Conservation (phyloP, 2,329 filamentous ascomycete species). For the Paraphaeosphaeria minitans region DNA sequence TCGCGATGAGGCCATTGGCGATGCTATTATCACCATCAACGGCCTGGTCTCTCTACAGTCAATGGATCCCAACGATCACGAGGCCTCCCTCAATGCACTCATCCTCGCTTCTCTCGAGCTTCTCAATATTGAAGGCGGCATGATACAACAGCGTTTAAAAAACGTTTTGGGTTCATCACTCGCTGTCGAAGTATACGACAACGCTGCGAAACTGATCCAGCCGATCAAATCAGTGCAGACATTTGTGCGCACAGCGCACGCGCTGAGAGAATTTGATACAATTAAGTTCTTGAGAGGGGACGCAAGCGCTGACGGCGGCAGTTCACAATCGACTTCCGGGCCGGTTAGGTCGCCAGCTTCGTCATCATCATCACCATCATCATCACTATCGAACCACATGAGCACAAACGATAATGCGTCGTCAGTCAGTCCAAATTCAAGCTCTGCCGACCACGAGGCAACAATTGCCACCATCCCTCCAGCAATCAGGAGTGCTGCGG, state of each 20-base stretch:
- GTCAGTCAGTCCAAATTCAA: background rate
- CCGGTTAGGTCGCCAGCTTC: background rate
- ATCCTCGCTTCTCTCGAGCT: background rate
- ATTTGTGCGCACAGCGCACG: background rate
- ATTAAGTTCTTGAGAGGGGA: background rate
- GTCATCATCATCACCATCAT: background rate
- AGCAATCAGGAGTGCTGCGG: conserved; percentile 7
- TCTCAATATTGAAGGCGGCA: background rate
- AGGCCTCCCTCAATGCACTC: background rate
- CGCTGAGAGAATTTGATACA: background rate
- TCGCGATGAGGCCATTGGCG: background rate
- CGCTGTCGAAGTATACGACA: background rate
- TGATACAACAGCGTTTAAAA: background rate
- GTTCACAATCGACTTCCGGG: background rate
- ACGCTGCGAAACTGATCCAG: background rate
- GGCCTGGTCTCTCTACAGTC: background rate
- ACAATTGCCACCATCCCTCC: conserved; percentile 5
- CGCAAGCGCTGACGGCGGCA: background rate
- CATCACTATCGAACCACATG: background rate
- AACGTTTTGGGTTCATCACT: background rate
- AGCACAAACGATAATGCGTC: background rate
- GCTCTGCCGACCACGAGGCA: background rate
- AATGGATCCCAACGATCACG: background rate
- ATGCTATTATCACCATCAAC: background rate
- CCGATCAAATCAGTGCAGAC: background rate